Evolutionary conservation across 148 eudicot genomes (phyloP).

Genomic region (Drosera capensis): DNA sequence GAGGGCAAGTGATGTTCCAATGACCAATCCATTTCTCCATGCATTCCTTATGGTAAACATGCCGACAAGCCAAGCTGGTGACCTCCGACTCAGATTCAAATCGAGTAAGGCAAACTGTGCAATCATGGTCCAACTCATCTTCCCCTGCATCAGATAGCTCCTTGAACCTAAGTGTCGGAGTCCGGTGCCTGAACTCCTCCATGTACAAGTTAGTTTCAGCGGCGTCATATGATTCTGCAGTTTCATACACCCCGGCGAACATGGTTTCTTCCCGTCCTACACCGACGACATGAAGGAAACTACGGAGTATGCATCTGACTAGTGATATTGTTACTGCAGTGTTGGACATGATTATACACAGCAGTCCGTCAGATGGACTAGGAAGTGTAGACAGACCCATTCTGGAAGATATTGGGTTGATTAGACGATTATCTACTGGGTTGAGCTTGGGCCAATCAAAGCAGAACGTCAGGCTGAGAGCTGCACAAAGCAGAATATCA

Average conservation of each 20-base stretch:
- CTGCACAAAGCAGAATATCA: neutral
- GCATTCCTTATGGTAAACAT: slow-evolving; percentile 30
- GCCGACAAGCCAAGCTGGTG: slow-evolving; percentile 30
- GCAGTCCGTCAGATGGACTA: slow-evolving; percentile 34
- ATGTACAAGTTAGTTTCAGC: slow-evolving; percentile 25
- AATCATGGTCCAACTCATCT: slow-evolving; percentile 16
- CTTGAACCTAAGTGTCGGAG: slow-evolving; percentile 26
- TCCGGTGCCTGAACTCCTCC: slow-evolving; percentile 30
- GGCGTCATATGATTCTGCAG: slow-evolving; percentile 5
- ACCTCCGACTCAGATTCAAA: slow-evolving; percentile 30
- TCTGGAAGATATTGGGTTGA: neutral
- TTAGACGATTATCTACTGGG: neutral
- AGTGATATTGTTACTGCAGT: slow-evolving; percentile 29
- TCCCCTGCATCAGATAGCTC: slow-evolving; percentile 9
- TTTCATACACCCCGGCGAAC: slow-evolving; percentile 7
- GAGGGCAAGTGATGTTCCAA: slow-evolving; percentile 45
- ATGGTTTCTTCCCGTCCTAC: slow-evolving; percentile 26
- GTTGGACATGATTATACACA: slow-evolving; percentile 31
- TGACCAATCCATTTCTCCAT: slow-evolving; percentile 37
- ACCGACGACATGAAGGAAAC: slow-evolving; percentile 25
- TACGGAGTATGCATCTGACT: slow-evolving; percentile 23
- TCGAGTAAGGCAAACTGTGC: slow-evolving; percentile 35
- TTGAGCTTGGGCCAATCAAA: neutral
- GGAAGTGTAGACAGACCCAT: slow-evolving; percentile 47
- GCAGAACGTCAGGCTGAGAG: neutral